These are phyloP conservation scores for Cicer chorassanicum DNA, from an alignment of 306 rosid species.

Conservation along the genomic window DNA sequence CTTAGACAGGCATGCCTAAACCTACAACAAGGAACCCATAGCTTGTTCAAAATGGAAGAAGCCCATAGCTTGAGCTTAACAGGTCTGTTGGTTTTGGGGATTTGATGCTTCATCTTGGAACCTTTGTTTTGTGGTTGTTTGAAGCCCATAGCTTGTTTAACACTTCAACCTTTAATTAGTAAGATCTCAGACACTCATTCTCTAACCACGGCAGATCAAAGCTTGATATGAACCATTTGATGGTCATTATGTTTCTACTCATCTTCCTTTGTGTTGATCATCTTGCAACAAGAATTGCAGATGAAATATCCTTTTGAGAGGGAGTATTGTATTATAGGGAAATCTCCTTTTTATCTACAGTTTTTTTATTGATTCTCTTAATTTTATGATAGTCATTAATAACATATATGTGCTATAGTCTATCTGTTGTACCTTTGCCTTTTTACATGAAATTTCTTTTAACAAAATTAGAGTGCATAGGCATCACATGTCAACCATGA, in stretches of 20 bases:
- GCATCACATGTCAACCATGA: no score
- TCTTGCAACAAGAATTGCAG: slow-evolving; percentile 5
- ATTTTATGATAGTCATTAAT: not conserved
- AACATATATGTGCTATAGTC: not conserved
- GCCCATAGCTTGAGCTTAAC: not conserved
- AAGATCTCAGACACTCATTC: not conserved
- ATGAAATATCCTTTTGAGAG: not conserved
- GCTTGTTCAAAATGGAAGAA: no score
- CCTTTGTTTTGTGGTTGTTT: slow-evolving; percentile 2
- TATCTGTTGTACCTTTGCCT: not conserved
- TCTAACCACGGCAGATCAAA: not conserved
- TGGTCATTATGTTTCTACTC: not conserved
- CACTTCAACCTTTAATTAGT: not conserved
- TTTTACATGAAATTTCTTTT: not conserved
- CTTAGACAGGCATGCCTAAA: slow-evolving; percentile 17
- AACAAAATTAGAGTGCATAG: no score
- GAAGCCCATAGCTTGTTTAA: not conserved
- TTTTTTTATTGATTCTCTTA: not conserved
- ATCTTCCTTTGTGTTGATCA: not conserved
- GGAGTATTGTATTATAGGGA: not conserved
- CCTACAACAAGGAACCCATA: not conserved
- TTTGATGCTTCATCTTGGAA: slow-evolving; percentile 2
- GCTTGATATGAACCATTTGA: not conserved
- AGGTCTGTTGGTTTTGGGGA: not conserved
- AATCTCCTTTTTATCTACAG: not conserved